Evolutionary conservation across 2,329 filamentous ascomycete genomes (phyloP).

Genomic region (Monilinia aucupariae): DNA sequence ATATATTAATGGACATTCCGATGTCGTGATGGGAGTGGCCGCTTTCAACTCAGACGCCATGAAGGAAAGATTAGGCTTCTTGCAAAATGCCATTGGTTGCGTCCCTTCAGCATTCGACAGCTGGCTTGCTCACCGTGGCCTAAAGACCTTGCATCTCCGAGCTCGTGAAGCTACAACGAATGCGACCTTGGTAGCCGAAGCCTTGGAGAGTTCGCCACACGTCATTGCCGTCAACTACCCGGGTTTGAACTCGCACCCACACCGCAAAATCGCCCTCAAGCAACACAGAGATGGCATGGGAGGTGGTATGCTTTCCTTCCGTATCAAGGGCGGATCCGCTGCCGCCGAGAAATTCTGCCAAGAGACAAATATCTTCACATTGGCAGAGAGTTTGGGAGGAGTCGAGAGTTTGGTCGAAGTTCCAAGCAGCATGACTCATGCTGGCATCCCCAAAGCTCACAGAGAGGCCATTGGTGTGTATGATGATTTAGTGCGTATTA

Average conservation of each 20-base stretch:
- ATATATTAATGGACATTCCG: conserved; percentile 96
- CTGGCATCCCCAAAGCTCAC: conserved; percentile 85
- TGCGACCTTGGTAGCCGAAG: conserved; percentile 68
- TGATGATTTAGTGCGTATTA: conserved; percentile 88
- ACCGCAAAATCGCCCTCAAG: conserved; percentile 76
- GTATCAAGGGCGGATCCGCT: conserved; percentile 76
- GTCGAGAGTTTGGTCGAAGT: conserved; percentile 91
- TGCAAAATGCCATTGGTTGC: conserved; percentile 96
- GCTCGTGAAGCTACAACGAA: conserved; percentile 80
- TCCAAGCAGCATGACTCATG: conserved; percentile 93
- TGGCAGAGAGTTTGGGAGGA: conserved; percentile 88
- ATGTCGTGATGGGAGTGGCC: conserved; percentile 95
- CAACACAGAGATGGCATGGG: conserved; percentile 94
- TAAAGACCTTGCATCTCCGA: conserved; percentile 94
- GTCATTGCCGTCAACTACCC: conserved; percentile 95
- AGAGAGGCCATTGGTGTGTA: conserved; percentile 89
- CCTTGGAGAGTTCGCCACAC: conserved; percentile 72
- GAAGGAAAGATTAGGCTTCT: conserved; percentile 72
- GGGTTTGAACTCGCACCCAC: conserved; percentile 79
- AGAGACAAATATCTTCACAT: conserved; percentile 79
- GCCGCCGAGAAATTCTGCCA: conserved; percentile 93
- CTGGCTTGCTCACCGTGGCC: conserved; percentile 94
- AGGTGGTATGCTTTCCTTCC: conserved; percentile 96
- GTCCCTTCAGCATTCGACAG: conserved; percentile 93
- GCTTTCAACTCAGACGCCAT: conserved; percentile 87